Conservation (phyloP, 2,329 filamentous ascomycete species). For the Verticillium zaregamsianum region DNA sequence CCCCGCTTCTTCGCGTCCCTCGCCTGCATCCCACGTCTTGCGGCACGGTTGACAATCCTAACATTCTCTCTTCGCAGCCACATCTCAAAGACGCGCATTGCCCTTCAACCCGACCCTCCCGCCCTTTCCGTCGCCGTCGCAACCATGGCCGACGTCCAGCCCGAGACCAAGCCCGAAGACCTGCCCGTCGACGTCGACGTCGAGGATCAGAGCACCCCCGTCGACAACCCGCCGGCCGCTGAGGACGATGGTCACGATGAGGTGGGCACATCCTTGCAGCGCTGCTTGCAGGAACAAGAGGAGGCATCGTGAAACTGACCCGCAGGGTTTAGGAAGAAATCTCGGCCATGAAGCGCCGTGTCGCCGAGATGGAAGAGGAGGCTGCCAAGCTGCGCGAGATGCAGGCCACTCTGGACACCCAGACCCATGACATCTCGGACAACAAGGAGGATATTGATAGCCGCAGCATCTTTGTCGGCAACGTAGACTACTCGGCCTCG, state of each 20-base stretch:
- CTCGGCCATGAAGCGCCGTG: slow-evolving; percentile 78
- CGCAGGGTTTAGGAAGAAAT: slow-evolving; percentile 62
- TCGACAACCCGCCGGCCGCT: slow-evolving; percentile 5
- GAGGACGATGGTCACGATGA: slow-evolving; percentile 42
- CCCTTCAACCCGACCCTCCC: not conserved
- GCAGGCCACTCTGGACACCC: slow-evolving; percentile 81
- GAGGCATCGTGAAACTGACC: slow-evolving; percentile 14
- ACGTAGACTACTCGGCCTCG: slow-evolving; percentile 95
- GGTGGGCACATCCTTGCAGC: slow-evolving; percentile 28
- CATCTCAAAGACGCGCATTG: slow-evolving; percentile 7
- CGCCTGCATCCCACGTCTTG: too few species aligned
- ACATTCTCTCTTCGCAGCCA: not conserved
- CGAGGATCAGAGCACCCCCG: slow-evolving; percentile 24
- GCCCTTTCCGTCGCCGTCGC: not conserved
- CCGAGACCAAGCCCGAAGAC: slow-evolving; percentile 20
- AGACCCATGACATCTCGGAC: slow-evolving; percentile 68
- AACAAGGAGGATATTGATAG: slow-evolving; percentile 95
- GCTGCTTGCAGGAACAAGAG: slow-evolving; percentile 9
- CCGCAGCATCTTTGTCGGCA: slow-evolving; percentile 96
- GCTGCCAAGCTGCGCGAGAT: slow-evolving; percentile 82
- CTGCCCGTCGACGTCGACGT: slow-evolving; percentile 21
- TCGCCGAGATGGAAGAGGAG: slow-evolving; percentile 89
- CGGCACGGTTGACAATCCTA: too few species aligned
- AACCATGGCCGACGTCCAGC: not conserved
- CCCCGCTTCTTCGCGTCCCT: not conserved